A percentile compares a stretch with the other conserved stretches of the same genome.
Evolutionary conservation across 805 yeast species (phyloP).

Genomic region (Cyberlindnera amylophila): DNA sequence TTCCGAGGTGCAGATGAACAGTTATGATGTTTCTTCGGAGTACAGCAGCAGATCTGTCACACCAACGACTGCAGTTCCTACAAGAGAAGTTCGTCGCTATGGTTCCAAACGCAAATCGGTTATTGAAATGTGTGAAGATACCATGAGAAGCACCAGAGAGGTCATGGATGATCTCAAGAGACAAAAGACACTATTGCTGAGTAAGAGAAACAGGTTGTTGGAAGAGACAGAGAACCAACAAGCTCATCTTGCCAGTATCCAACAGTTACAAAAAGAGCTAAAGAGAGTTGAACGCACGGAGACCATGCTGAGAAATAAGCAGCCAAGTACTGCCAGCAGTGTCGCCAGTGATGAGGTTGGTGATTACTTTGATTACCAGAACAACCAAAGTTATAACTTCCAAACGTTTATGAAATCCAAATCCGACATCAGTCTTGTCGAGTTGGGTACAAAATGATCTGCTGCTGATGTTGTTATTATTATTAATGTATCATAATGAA

Average conservation of each 20-base stretch:
- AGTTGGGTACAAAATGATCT: no score
- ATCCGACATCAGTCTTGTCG: background rate
- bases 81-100: constrained; percentile 9
- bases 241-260: constrained; percentile 11
- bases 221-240: constrained; percentile 14
- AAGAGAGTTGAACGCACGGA: constrained; percentile 12
- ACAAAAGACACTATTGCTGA: constrained; percentile 22
- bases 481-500: no score
- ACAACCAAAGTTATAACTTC: constrained; percentile 18
- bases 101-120: constrained; percentile 18
- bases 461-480: background rate
- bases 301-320: constrained; percentile 4
- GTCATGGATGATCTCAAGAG: constrained; percentile 25
- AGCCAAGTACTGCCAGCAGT: constrained; percentile 8
- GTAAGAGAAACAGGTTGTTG: constrained; percentile 13
- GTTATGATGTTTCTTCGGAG: background rate
- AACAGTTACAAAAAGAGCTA: constrained; percentile 14
- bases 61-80: background rate
- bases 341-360: constrained; percentile 3
- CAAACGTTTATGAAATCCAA: constrained; percentile 17
- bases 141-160: constrained; percentile 20
- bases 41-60: background rate
- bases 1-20: constrained; percentile 22
- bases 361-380: constrained; percentile 23
- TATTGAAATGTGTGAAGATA: constrained; percentile 24